A percentile compares a stretch with the other conserved stretches of the same genome.
Evolutionary conservation across 768 basidiomycete genomes (phyloP).

Genomic region (Amanita inopinata): DNA sequence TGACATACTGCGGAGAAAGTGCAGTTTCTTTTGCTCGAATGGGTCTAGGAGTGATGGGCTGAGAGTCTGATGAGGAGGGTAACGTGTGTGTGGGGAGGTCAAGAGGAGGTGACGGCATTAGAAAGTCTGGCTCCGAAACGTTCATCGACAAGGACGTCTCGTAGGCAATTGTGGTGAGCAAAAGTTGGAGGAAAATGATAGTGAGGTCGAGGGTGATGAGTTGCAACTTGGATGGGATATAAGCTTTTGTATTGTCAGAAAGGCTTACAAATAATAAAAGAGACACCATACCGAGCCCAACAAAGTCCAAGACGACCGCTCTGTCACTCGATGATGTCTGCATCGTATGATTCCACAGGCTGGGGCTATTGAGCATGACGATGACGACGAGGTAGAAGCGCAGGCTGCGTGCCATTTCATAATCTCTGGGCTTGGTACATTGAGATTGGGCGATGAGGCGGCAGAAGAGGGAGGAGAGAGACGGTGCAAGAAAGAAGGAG

Average conservation of each 20-base stretch:
- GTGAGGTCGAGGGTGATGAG: slow-evolving; percentile 58
- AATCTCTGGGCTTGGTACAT: slow-evolving; percentile 56
- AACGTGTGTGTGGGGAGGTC: slow-evolving; percentile 15
- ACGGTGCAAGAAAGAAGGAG: slow-evolving; percentile 71
- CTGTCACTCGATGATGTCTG: slow-evolving; percentile 46
- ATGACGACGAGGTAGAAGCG: slow-evolving; percentile 58
- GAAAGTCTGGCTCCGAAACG: slow-evolving; percentile 30
- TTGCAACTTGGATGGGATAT: slow-evolving; percentile 54
- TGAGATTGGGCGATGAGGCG: slow-evolving; percentile 55
- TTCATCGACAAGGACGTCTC: slow-evolving; percentile 40
- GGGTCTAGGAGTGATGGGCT: slow-evolving; percentile 15
- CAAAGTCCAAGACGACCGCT: slow-evolving; percentile 64
- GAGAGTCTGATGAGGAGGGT: slow-evolving; percentile 15
- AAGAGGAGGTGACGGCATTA: slow-evolving; percentile 17
- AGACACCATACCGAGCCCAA: slow-evolving; percentile 58
- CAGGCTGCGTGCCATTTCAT: slow-evolving; percentile 55
- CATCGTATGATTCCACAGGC: slow-evolving; percentile 52
- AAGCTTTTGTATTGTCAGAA: slow-evolving; percentile 26
- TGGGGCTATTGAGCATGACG: slow-evolving; percentile 45
- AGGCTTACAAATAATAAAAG: not conserved
- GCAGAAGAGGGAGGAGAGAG: slow-evolving; percentile 43
- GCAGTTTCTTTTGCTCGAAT: slow-evolving; percentile 14
- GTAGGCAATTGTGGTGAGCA: slow-evolving; percentile 61
- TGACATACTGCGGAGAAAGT: slow-evolving; percentile 33
- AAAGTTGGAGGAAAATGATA: slow-evolving; percentile 56